Evolutionary conservation across 805 yeast genomes (phyloP), one percentile per base, ranked within the genome.

Genomic region (Ascoidea asiatica): DNA sequence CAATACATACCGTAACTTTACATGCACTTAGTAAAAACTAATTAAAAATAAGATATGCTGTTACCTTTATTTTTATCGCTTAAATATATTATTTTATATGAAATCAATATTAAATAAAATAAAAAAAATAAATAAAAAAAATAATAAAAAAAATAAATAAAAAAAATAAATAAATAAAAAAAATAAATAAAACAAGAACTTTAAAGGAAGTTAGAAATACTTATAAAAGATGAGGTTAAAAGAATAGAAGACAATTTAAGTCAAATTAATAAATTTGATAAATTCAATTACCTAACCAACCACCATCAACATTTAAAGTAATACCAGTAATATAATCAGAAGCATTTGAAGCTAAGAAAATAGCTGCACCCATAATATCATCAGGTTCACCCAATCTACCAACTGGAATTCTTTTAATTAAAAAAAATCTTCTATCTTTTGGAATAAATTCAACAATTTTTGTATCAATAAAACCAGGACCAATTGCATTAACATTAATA

Each of bases 271-370:
- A 33, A 11, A 33, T 33, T 33, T 33, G 13, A 4, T 72, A 72
- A 44, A 65, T 65, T 40, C 67, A 58, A 39, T 53, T 60, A 41
- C 56, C 43, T 46, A 69, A 59, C 45, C 58, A 55, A n/a, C 57
- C 46, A 21, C 55, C 53, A 37, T 55, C 65, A 2, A 41, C 53
- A 46, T 61, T 56, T 39, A 75, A 50, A 48, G 67, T 68, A 43
- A 73, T 69, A 38, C 81, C 81, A 46, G 69, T 64, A 42, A 75
- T 66, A 56, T 65, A 75, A 41, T 69, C 65, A 39, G 73, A 59
- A 7, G 79, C 80, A 41, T 62, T 65, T 23, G 73, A 63, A 21
- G 75, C 72, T 48, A 75, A 59, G 57, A 66, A 69, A 29, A 67
- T 63, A 17, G 50, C 44, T 15, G 48, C 44, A 43, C 45, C 77